Evolutionary conservation across 352 stramenopile species (phyloP).

Genomic region (Phytopythium cucurbitacearum): DNA sequence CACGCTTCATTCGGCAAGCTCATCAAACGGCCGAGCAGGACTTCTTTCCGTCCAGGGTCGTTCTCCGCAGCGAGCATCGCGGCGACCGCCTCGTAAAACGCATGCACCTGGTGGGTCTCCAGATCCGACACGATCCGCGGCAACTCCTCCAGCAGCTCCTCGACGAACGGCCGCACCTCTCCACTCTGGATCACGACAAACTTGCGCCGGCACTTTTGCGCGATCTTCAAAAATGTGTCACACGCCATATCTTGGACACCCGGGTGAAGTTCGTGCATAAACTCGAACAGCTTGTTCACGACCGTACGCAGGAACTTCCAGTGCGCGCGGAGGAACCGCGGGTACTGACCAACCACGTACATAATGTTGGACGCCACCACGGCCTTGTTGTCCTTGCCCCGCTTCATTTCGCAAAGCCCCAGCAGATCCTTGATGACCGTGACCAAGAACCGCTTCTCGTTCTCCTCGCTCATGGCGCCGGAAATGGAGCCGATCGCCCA

Average conservation of each 20-base stretch:
- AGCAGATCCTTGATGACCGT: constrained; percentile 99
- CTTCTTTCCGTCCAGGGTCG: constrained; percentile 82
- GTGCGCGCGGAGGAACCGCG: constrained; percentile 97
- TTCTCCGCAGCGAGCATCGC: constrained; percentile 81
- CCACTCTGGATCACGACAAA: constrained; percentile 96
- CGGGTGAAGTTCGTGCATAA: constrained; percentile 99
- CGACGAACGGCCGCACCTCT: constrained; percentile 94
- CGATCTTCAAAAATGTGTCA: constrained; percentile 99
- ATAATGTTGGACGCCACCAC: constrained; percentile 99
- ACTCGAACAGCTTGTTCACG: constrained; percentile 99
- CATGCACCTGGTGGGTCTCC: constrained; percentile 98
- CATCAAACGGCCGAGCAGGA: constrained; percentile 94
- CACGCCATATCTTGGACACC: constrained; percentile 99
- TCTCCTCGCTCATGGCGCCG: constrained; percentile 98
- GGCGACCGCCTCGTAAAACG: constrained; percentile 98
- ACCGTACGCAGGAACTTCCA: constrained; percentile 99
- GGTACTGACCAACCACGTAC: constrained; percentile 99
- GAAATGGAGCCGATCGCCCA: constrained; percentile 99
- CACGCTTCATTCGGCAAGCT: constrained; percentile 92
- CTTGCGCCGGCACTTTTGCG: constrained; percentile 96
- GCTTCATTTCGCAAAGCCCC: constrained; percentile 97
- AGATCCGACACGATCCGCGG: constrained; percentile 96
- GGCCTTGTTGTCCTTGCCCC: constrained; percentile 99
- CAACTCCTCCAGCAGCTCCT: constrained; percentile 95
- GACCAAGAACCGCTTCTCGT: constrained; percentile 99